Percentiles rank a stretch among this genome's conserved stretches.
Evolutionary conservation across 73 alveolate species (phyloP).

Genomic region (Tetrahymena borealis): DNA sequence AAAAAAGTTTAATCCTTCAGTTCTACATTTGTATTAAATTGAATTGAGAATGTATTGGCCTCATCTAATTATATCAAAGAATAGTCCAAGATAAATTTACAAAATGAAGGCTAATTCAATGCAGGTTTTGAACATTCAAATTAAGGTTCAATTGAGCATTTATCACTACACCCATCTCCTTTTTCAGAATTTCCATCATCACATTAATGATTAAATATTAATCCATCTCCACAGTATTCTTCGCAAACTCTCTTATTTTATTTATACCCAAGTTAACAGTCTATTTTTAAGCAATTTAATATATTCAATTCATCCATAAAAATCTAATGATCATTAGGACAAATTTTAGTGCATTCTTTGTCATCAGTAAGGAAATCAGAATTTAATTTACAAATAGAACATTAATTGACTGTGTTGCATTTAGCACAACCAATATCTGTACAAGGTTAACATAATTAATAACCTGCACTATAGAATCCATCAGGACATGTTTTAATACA

Average conservation of each 20-base stretch:
- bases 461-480: not conserved
- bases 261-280: not conserved
- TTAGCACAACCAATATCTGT: not conserved
- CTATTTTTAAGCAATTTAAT: not conserved
- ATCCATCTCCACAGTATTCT: not conserved
- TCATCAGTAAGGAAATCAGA: not conserved
- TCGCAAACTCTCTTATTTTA: not conserved
- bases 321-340: not conserved
- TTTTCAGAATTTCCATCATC: not conserved
- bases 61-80: not conserved
- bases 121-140: not conserved
- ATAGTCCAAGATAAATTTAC: not conserved
- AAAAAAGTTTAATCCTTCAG: not conserved
- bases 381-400: not conserved
- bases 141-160: not conserved
- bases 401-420: not conserved
- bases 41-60: not conserved
- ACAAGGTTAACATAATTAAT: not conserved
- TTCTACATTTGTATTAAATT: not conserved
- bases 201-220: not conserved
- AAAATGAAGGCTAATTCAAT: not conserved
- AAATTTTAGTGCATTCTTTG: not conserved
- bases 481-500: not conserved
- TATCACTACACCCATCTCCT: not conserved
- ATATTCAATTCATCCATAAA: not conserved